Percentiles rank a stretch among this genome's conserved stretches.
Evolutionary conservation across 495 filamentous ascomycete species (phyloP).

Genomic region (Tuber aestivum): DNA sequence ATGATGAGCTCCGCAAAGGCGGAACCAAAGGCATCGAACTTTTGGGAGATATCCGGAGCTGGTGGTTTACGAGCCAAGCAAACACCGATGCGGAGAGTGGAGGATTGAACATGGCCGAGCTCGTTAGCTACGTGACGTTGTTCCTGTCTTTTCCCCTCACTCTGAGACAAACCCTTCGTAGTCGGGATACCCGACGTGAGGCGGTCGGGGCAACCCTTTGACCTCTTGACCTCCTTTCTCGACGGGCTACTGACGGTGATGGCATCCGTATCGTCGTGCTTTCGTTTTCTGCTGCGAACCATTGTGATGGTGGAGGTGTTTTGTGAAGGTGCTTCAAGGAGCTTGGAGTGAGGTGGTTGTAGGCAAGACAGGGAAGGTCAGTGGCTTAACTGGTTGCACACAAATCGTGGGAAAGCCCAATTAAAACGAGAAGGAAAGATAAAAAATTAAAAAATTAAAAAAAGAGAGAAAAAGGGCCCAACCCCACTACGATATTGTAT

Average conservation of each 20-base stretch:
- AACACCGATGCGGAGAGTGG: neutral
- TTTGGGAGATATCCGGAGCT: constrained; percentile 10
- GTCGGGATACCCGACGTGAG: neutral
- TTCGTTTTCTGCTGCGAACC: constrained; percentile 29
- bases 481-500: neutral
- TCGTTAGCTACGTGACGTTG: constrained; percentile 8
- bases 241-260: constrained; percentile 17
- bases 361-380: neutral
- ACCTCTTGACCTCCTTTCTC: constrained; percentile 24
- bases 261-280: constrained; percentile 30
- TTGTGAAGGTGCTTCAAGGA: neutral
- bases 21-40: constrained; percentile 27
- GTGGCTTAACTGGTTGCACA: neutral
- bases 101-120: neutral
- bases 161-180: neutral
- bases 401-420: neutral
- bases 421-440: neutral
- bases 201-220: constrained; percentile 12
- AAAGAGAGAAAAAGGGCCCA: neutral
- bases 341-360: constrained; percentile 4
- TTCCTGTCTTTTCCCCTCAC: constrained; percentile 19
- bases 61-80: neutral
- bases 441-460: no score
- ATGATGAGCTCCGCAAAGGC: constrained; percentile 32
- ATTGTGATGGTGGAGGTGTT: constrained; percentile 13